Evolutionary conservation across 2,329 filamentous ascomycete species (phyloP).

Genomic region (Onygenales sp.): DNA sequence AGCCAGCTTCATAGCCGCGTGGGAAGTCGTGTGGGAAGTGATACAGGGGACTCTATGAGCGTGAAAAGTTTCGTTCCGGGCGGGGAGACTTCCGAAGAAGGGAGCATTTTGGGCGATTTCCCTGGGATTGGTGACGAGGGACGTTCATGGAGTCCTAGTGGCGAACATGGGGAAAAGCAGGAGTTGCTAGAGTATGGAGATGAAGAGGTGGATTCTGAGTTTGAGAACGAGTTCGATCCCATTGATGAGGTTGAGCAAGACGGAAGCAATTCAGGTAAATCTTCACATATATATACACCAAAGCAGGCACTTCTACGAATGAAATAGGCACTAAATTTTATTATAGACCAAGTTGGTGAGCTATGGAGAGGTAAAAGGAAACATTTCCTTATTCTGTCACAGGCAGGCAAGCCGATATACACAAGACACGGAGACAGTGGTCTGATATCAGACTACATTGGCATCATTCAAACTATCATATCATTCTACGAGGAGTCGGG

Average conservation of each 20-base stretch:
- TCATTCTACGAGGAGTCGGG: constrained; percentile 83
- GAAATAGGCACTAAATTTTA: constrained; percentile 15
- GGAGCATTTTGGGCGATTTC: constrained; percentile 70
- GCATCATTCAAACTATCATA: constrained; percentile 92
- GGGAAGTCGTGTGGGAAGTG: constrained; percentile 39
- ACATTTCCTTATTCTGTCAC: constrained; percentile 93
- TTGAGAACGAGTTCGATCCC: constrained; percentile 65
- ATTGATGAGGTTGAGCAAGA: constrained; percentile 52
- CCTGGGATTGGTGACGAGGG: constrained; percentile 32
- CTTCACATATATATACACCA: not conserved
- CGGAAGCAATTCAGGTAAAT: constrained; percentile 47
- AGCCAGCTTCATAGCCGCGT: constrained; percentile 36
- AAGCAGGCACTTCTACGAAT: not conserved
- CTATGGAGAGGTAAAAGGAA: constrained; percentile 90
- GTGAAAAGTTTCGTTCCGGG: constrained; percentile 42
- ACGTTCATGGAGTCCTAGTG: not conserved
- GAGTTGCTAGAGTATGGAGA: constrained; percentile 25
- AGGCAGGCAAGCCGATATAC: constrained; percentile 94
- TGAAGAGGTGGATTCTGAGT: constrained; percentile 53
- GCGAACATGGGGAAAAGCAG: constrained; percentile 21
- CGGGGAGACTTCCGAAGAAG: constrained; percentile 58
- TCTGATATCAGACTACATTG: constrained; percentile 86
- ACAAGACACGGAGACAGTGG: constrained; percentile 86
- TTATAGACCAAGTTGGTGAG: constrained; percentile 48
- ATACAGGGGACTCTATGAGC: constrained; percentile 41